Conservation (phyloP, 2,329 filamentous ascomycete genomes). For the Pseudocercospora fuligena region DNA sequence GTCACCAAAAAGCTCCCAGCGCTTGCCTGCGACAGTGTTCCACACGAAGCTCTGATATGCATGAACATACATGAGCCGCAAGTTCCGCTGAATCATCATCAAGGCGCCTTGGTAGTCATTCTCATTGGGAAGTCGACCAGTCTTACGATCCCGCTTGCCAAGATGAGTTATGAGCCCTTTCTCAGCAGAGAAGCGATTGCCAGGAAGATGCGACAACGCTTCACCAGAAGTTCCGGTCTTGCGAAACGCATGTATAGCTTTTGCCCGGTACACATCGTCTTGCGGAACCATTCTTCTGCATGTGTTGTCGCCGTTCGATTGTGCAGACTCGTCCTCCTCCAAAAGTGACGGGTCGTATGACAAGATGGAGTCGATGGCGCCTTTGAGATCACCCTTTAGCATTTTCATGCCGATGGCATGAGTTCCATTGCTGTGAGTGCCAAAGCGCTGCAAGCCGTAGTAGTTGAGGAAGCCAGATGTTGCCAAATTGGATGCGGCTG, state of each 20-base stretch:
- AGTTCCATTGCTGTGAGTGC: constrained; percentile 83
- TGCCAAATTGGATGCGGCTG: constrained; percentile 67
- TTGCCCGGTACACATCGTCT: constrained; percentile 80
- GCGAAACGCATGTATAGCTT: constrained; percentile 76
- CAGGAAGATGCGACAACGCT: constrained; percentile 71
- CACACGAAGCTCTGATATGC: constrained; percentile 95
- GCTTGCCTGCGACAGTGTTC: constrained; percentile 82
- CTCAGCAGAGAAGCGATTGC: constrained; percentile 79
- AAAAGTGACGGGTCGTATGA: constrained; percentile 70
- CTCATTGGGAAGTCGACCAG: constrained; percentile 53
- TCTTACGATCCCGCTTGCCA: constrained; percentile 48
- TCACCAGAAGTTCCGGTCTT: constrained; percentile 53
- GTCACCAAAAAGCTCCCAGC: constrained; percentile 76
- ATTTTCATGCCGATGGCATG: constrained; percentile 85
- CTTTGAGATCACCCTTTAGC: constrained; percentile 78
- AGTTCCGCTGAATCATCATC: constrained; percentile 75
- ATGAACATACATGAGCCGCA: constrained; percentile 94
- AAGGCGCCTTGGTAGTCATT: constrained; percentile 83
- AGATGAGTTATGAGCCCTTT: constrained; percentile 78
- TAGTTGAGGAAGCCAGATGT: constrained; percentile 92
- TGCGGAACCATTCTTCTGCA: constrained; percentile 56
- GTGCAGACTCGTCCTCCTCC: constrained; percentile 54
- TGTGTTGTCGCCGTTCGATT: constrained; percentile 14
- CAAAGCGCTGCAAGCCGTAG: constrained; percentile 96
- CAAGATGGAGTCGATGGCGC: constrained; percentile 77